Conservation (phyloP, 441 rosid genomes). For the Jatropha multifida region DNA sequence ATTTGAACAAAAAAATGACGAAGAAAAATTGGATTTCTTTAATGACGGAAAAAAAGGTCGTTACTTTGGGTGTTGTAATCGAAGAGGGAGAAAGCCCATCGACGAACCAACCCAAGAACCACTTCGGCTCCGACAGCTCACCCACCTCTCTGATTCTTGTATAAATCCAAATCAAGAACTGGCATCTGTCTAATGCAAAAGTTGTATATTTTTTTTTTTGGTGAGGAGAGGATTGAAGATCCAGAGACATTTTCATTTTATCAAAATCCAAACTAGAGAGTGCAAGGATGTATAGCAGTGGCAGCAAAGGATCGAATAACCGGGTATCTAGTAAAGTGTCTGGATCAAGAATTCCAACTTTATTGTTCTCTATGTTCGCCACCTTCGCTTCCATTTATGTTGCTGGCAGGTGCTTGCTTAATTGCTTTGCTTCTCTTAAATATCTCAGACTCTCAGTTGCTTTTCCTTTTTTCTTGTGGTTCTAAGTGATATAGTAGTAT, state of each 20-base stretch:
- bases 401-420: slow-evolving; percentile 63
- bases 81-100: not conserved
- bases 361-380: slow-evolving; percentile 72
- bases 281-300: slow-evolving; percentile 5
- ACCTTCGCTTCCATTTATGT: slow-evolving; percentile 80
- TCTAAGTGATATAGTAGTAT: not conserved
- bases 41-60: no score
- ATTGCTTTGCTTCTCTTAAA: not conserved
- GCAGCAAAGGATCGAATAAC: slow-evolving; percentile 21
- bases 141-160: not conserved
- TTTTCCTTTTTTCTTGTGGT: not conserved
- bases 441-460: not conserved
- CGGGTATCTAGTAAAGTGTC: slow-evolving; percentile 7
- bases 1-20: not conserved
- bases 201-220: not conserved
- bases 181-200: not conserved
- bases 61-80: no score
- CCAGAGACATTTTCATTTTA: not conserved
- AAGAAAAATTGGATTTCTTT: not conserved
- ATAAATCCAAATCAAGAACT: not conserved
- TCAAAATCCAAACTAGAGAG: not conserved
- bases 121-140: not conserved
- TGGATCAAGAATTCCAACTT: slow-evolving; percentile 52
- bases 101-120: slow-evolving; percentile 9
- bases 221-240: slow-evolving; percentile 9